Evolutionary conservation across 768 basidiomycete genomes (phyloP).

Genomic region (Termitomyces sp.): DNA sequence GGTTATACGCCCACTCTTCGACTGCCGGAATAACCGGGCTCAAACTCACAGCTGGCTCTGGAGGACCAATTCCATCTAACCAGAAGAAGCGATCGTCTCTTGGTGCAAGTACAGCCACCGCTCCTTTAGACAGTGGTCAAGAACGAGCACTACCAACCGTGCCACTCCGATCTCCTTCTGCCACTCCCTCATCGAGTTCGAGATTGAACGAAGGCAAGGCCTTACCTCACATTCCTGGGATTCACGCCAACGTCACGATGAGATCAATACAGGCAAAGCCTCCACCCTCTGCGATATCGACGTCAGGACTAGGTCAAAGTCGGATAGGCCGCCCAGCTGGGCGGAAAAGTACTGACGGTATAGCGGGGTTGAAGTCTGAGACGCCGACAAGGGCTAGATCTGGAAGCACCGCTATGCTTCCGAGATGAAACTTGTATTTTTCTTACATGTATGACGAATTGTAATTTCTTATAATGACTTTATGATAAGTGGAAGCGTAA

Average conservation of each 20-base stretch:
- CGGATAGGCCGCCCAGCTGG: constrained; percentile 39
- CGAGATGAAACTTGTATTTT: constrained; percentile 4
- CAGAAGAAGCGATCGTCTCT: constrained; percentile 59
- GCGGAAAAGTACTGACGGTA: constrained; percentile 24
- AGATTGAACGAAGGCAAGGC: constrained; percentile 29
- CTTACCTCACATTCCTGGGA: constrained; percentile 36
- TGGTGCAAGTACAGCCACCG: constrained; percentile 38
- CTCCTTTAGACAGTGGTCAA: constrained; percentile 22
- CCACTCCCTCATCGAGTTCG: constrained; percentile 24
- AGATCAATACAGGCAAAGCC: constrained; percentile 34
- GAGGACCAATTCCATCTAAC: constrained; percentile 31
- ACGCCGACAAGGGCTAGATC: constrained; percentile 11
- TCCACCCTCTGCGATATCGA: constrained; percentile 28
- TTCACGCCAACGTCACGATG: constrained; percentile 41
- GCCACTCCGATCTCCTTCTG: constrained; percentile 25
- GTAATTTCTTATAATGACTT: constrained; percentile 12
- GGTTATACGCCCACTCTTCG: constrained; percentile 38
- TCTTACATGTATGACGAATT: neutral
- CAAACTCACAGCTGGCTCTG: constrained; percentile 58
- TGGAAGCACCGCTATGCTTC: constrained; percentile 10
- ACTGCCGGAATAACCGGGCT: constrained; percentile 35
- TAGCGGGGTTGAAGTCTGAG: constrained; percentile 1
- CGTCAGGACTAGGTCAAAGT: constrained; percentile 39
- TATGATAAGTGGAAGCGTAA: neutral
- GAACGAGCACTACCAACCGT: constrained; percentile 31